These are phyloP conservation scores for Penicillium sp. DNA, from an alignment of 2,329 filamentous ascomycete species.

Conservation along the genomic window DNA sequence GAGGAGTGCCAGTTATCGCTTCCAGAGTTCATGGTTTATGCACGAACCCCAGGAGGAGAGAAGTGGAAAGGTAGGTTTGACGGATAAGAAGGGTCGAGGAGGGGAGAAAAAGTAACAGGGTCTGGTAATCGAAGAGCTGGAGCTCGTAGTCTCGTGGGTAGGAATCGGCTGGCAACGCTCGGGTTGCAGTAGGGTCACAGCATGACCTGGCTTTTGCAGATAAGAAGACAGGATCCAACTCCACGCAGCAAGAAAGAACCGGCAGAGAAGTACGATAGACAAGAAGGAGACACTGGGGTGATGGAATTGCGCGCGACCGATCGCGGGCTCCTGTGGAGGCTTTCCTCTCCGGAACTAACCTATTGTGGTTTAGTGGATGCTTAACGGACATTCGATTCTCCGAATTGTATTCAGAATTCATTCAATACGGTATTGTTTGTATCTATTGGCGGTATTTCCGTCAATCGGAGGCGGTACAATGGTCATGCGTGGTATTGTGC, in stretches of 20 bases:
- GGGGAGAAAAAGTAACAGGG: constrained; percentile 12
- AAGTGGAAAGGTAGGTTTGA: constrained; percentile 13
- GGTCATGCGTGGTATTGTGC: constrained; percentile 8
- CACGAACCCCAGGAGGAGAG: constrained; percentile 18
- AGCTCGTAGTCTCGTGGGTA: constrained; percentile 16
- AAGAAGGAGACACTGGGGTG: constrained; percentile 16
- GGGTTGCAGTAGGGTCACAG: constrained; percentile 21
- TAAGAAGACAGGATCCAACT: constrained; percentile 5
- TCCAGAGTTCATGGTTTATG: constrained; percentile 41
- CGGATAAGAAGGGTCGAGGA: constrained; percentile 7
- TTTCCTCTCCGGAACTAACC: constrained; percentile 32
- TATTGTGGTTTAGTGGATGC: constrained; percentile 17
- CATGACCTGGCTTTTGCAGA: constrained; percentile 18
- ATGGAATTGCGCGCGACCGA: constrained; percentile 40
- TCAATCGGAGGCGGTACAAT: neutral
- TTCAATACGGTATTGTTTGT: constrained; percentile 1
- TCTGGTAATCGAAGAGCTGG: constrained; percentile 16
- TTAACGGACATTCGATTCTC: constrained; percentile 27
- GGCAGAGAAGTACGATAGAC: constrained; percentile 3
- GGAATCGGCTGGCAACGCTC: constrained; percentile 18
- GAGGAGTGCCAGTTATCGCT: constrained; percentile 45
- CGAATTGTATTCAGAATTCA: constrained; percentile 9
- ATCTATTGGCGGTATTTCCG: no score
- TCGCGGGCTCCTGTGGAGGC: constrained; percentile 37
- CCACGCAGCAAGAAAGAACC: constrained; percentile 9